Conservation (phyloP, 2,329 filamentous ascomycete species). For the Ophiocordyceps camponoti-floridani region DNA sequence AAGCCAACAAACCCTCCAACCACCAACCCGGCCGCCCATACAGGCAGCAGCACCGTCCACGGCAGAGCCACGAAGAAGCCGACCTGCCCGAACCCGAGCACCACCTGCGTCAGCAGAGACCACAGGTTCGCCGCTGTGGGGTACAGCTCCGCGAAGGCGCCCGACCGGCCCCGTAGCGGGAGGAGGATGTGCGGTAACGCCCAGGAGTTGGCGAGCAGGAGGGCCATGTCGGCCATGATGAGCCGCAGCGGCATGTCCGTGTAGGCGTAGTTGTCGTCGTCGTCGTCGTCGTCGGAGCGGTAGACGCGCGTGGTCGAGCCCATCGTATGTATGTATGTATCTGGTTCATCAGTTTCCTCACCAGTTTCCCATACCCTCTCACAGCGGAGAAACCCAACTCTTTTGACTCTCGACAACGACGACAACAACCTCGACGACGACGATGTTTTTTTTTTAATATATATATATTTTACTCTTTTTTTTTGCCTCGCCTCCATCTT, state of each 20-base stretch:
- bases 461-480: neutral
- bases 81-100: conserved; percentile 42
- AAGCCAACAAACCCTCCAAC: conserved; percentile 25
- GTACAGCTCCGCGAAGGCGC: conserved; percentile 45
- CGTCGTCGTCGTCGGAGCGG: conserved; percentile 35
- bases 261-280: conserved; percentile 39
- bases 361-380: too few species aligned
- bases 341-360: too few species aligned
- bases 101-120: conserved; percentile 35
- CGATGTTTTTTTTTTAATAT: too few species aligned
- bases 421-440: too few species aligned
- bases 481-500: neutral
- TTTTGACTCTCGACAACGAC: too few species aligned
- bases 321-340: conserved; percentile 7
- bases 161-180: conserved; percentile 35
- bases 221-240: conserved; percentile 32
- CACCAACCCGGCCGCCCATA: conserved; percentile 25
- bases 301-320: conserved; percentile 28
- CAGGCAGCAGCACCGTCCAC: conserved; percentile 24
- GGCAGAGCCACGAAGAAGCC: conserved; percentile 41
- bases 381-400: too few species aligned
- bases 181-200: conserved; percentile 42
- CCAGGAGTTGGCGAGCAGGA: conserved; percentile 36
- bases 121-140: conserved; percentile 36
- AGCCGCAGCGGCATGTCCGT: conserved; percentile 36